These are phyloP conservation scores for Fomitopsis pulvina DNA, from an alignment of 768 basidiomycete genomes.

Conservation along the genomic window DNA sequence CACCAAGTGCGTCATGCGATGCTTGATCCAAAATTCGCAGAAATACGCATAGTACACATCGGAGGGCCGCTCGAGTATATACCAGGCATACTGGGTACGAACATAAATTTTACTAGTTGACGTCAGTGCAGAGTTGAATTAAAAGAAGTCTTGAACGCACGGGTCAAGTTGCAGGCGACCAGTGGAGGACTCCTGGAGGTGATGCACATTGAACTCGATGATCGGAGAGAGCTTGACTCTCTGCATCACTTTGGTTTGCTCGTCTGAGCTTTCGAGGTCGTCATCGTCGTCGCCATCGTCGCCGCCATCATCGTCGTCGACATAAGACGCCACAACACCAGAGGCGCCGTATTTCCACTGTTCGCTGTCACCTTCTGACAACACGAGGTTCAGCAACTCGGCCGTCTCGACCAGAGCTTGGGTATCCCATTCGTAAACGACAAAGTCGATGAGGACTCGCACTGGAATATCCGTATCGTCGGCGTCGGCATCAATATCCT, in stretches of 20 bases:
- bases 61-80: constrained; percentile 52
- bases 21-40: constrained; percentile 39
- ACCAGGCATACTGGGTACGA: constrained; percentile 60
- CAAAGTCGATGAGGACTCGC: constrained; percentile 47
- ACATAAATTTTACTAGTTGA: constrained; percentile 53
- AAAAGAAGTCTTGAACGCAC: constrained; percentile 26
- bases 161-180: constrained; percentile 31
- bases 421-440: constrained; percentile 38
- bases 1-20: constrained; percentile 32
- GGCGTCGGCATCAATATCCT: constrained; percentile 13
- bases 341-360: constrained; percentile 29
- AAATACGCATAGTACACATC: constrained; percentile 39
- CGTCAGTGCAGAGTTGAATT: too few relatives aligned
- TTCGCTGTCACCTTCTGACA: constrained; percentile 9
- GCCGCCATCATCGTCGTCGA: constrained; percentile 23
- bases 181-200: constrained; percentile 23
- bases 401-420: constrained; percentile 34
- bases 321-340: constrained; percentile 32
- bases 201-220: constrained; percentile 41
- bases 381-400: constrained; percentile 26
- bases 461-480: constrained; percentile 40
- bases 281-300: constrained; percentile 17
- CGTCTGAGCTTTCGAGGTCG: constrained; percentile 15
- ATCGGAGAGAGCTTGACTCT: constrained; percentile 37
- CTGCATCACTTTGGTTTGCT: constrained; percentile 13